Evolutionary conservation across 2,329 filamentous ascomycete species (phyloP).

Genomic region (Trichocomaceae sp.): DNA sequence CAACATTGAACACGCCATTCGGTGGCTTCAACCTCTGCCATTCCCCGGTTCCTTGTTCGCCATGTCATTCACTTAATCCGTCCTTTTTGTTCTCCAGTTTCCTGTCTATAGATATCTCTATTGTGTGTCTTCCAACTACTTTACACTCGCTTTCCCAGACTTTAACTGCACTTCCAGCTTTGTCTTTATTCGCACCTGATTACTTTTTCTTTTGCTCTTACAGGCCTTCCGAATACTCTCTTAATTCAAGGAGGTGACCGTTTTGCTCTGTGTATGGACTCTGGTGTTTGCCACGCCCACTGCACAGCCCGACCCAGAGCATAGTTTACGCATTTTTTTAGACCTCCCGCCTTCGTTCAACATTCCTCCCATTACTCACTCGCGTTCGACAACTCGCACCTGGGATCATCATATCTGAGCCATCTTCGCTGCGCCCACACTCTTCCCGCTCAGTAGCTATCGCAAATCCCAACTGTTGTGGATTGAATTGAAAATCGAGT

Average conservation of each 20-base stretch:
- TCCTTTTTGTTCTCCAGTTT: background rate
- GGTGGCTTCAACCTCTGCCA: conserved; percentile 7
- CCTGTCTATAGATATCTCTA: background rate
- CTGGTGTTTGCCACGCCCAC: background rate
- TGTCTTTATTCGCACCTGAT: background rate
- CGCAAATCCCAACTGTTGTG: background rate
- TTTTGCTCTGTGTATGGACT: background rate
- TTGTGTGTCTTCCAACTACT: conserved; percentile 8
- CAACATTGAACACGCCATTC: conserved; percentile 1
- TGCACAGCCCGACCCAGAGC: background rate
- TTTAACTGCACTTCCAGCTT: background rate
- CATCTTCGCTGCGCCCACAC: background rate
- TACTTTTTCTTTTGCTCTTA: background rate
- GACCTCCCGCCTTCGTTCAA: background rate
- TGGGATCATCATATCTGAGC: background rate
- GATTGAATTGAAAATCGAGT: conserved; percentile 12
- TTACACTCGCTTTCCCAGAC: conserved; percentile 8
- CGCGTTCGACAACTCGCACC: background rate
- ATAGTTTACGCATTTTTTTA: background rate
- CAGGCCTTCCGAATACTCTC: background rate
- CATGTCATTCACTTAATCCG: conserved; percentile 14
- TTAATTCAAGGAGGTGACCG: background rate
- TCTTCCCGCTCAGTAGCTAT: conserved; percentile 5
- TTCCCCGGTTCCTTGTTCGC: conserved; percentile 6
- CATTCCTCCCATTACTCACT: background rate